Base-by-base conservation (phyloP, 108 stramenopile species). In the Nitzschia sp. region DNA sequence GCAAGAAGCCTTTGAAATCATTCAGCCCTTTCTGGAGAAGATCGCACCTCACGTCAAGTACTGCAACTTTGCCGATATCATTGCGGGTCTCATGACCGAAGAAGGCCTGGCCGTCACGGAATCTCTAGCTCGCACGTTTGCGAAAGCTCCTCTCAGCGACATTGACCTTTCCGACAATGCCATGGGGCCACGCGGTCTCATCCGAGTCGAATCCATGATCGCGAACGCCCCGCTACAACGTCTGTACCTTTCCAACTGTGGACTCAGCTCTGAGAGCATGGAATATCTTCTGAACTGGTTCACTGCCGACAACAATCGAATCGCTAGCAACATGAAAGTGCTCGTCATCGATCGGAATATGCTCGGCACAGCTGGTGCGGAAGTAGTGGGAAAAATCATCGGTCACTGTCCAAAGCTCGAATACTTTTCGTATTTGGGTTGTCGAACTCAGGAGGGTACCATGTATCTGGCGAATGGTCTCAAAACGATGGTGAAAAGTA, bases 81-180 rank as follows among this genome's bases (percentile, higher is more conserved):
- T 77, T 47, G 76, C 76, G 21, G 33, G 66, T 36, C 61, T 58
- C 25, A 32, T 53, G 46, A 65, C 62, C 30, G 69, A 63, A 11
- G 53, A 53, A 29, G 76, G 69, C 21, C 30, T 77, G 47, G 57
- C 28, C 15, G 69, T 77, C 57, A 35, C 53, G 35, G 21, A 64
- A 46, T 31, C 22, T 4, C 33, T 77, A 27, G 57, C 66, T 26
- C 30, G 64, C 21, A 33, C 44, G n/a, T 77, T 77, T 21, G 41
- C 27, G 35, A 41, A 58, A 1, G 48, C 68, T 28, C 28, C 73
- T 13, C 41, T 77, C 19, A 41, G 27, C 5, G 60, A 60, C 17
- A 27, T 77, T 9, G 33, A 77, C 32, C 63, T 77, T 13, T 69
- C 62, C 45, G 76, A 77, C 69, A 77, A 77, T 57, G 76, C 76